Percentiles rank a stretch among this genome's conserved stretches.
These are phyloP conservation scores for Pythium oligandrum DNA, from an alignment of 352 stramenopile genomes.

Conservation along the genomic window DNA sequence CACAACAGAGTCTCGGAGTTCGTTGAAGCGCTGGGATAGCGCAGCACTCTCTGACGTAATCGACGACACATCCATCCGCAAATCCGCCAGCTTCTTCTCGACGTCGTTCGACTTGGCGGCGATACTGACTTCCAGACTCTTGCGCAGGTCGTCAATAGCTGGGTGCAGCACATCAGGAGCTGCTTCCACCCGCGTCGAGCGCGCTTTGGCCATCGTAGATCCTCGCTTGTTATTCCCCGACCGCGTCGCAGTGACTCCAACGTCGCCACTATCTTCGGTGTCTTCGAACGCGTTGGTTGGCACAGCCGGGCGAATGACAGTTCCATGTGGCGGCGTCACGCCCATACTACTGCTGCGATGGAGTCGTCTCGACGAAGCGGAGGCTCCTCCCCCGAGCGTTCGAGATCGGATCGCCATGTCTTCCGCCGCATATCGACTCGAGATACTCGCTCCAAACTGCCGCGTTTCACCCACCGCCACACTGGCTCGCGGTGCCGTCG, in stretches of 20 bases:
- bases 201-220: conserved; percentile 5
- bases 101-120: conserved; percentile 39
- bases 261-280: conserved; percentile 10
- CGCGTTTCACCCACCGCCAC: conserved; percentile 22
- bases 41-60: conserved; percentile 37
- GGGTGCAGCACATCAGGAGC: background rate
- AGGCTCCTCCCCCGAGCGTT: background rate
- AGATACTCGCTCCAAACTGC: conserved; percentile 20
- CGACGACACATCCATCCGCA: conserved; percentile 52
- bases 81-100: conserved; percentile 62
- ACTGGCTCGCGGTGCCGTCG: conserved; percentile 17
- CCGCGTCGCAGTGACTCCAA: background rate
- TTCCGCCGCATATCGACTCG: conserved; percentile 18
- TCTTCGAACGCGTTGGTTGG: conserved; percentile 6
- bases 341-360: conserved; percentile 19
- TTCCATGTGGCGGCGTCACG: background rate
- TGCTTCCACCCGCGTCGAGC: conserved; percentile 2
- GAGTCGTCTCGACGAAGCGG: conserved; percentile 6
- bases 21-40: conserved; percentile 36
- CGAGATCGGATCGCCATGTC: conserved; percentile 3
- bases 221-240: background rate
- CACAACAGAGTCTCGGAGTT: conserved; percentile 42
- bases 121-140: conserved; percentile 66
- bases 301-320: conserved; percentile 13
- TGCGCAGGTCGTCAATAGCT: conserved; percentile 21